Evolutionary conservation across 306 rosid species (phyloP).

Genomic region (Medicago lupulina): DNA sequence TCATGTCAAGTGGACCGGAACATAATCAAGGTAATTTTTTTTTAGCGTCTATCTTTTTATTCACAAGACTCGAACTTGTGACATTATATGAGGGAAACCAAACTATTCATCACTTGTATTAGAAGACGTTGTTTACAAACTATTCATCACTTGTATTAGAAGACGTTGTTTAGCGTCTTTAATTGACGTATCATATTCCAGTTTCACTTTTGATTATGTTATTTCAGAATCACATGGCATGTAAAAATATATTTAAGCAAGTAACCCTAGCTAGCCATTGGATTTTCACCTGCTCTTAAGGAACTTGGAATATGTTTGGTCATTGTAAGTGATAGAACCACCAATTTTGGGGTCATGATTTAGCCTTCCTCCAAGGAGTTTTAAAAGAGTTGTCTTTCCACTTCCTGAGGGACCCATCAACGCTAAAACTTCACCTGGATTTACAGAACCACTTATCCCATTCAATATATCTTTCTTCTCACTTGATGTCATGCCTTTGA

Average conservation of each 20-base stretch:
- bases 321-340: slow-evolving; percentile 83
- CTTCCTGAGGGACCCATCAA: slow-evolving; percentile 99
- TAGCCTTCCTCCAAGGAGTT: slow-evolving; percentile 81
- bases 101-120: too few species aligned
- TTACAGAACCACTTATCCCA: slow-evolving; percentile 82
- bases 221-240: too few species aligned
- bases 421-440: slow-evolving; percentile 95
- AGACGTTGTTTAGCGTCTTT: too few species aligned
- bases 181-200: too few species aligned
- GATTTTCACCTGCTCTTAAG: slow-evolving; percentile 75
- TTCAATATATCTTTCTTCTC: slow-evolving; percentile 79
- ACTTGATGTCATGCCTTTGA: slow-evolving; percentile 73
- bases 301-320: slow-evolving; percentile 78
- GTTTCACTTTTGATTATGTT: too few species aligned
- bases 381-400: slow-evolving; percentile 89
- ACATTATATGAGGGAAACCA: too few species aligned
- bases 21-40: too few species aligned
- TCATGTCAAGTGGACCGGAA: too few species aligned
- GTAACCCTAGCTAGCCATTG: not conserved
- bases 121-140: too few species aligned
- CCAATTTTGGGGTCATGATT: slow-evolving; percentile 44
- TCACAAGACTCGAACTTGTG: too few species aligned
- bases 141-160: too few species aligned
- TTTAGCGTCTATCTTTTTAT: too few species aligned
- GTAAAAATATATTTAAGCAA: not conserved